Evolutionary conservation across 257 asterid genomes (phyloP), one percentile per base, ranked within the genome.

Genomic region (Solanum pimpinellifolium): DNA sequence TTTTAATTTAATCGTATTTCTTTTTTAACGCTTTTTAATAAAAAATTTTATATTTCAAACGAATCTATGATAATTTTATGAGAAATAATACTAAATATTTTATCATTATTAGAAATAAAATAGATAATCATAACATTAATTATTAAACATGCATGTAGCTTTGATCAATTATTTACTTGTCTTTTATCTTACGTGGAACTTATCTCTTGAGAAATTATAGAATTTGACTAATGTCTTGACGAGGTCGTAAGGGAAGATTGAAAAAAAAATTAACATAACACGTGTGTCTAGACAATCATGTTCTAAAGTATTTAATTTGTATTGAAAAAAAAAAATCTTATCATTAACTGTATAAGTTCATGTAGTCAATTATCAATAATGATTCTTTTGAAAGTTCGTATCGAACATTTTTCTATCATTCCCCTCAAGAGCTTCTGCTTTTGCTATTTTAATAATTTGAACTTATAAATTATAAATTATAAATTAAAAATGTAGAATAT

Each of bases 401-500:
- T 7, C n/a, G 7, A 52, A 52, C 4, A 42, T 6, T 52, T 52
- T 52, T 16, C 2, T 18, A 2, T 52, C n/a, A 7, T n/a, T 52
- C 62, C 11, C 65, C n/a, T 56, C n/a, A 7, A 0, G n/a, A 56
- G n/a, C n/a, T 18, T 1, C 1, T 0, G 1, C 11, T 18, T 18
- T 56, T 7, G 2, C 4, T 56, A 56, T 56, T 18, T 56, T 56
- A 0, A 4, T 56, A 4, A 56, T 56, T 56, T 1, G 0, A 56
- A 56, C 4, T 56, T 56, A 56, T 0, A 56, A 56, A 56, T 0
- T 56, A 56, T 0, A 56, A 56, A 56, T 0, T 56, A 0, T 4
- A 56, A 0, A 18, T 56, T 56, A 0, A 56, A 56, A 56, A 0
- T 56, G 1, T 2, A 0, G 1, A 0, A 0, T 56, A 0, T 1